These are phyloP conservation scores for Emericellopsis terricola DNA, from an alignment of 495 filamentous ascomycete species.

Conservation along the genomic window DNA sequence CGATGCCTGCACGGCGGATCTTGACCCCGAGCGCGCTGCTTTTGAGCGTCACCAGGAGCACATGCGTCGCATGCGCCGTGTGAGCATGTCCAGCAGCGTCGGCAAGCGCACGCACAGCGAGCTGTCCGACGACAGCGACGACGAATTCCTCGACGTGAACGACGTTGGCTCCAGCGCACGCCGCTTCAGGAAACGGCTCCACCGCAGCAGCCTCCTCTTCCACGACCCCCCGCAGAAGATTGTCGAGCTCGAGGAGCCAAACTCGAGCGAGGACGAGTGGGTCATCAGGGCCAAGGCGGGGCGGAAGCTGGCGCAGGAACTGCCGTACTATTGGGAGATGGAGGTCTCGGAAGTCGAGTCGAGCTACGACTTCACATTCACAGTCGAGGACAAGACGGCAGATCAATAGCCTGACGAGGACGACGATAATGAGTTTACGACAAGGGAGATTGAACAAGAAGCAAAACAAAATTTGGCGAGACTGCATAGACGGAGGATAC, in stretches of 20 bases:
- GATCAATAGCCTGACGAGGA: too few species aligned
- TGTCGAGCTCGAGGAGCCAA: conserved; percentile 4
- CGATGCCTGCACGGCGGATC: conserved; percentile 15
- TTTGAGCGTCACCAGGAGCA: conserved; percentile 2
- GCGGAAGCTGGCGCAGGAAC: background rate
- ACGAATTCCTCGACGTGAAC: conserved; percentile 2
- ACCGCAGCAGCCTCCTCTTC: conserved; percentile 4
- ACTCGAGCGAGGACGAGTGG: conserved; percentile 3
- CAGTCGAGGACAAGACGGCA: too few species aligned
- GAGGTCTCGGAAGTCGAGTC: conserved; percentile 3
- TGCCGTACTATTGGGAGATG: conserved; percentile 1
- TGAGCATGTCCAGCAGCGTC: conserved; percentile 4
- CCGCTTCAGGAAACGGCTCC: conserved; percentile 1
- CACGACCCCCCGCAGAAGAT: conserved; percentile 2
- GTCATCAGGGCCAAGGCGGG: background rate
- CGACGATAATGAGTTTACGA: too few species aligned
- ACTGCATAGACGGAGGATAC: too few species aligned
- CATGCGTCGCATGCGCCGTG: conserved; percentile 1
- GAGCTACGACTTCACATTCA: too few species aligned
- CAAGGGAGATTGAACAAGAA: too few species aligned
- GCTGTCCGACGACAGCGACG: conserved; percentile 3
- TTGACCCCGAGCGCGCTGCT: background rate
- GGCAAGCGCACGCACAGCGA: conserved; percentile 5
- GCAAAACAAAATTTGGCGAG: too few species aligned
- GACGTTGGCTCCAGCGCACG: conserved; percentile 1